These are phyloP conservation scores for Vigna nakashimae DNA, from an alignment of 306 rosid species.

Conservation along the genomic window DNA sequence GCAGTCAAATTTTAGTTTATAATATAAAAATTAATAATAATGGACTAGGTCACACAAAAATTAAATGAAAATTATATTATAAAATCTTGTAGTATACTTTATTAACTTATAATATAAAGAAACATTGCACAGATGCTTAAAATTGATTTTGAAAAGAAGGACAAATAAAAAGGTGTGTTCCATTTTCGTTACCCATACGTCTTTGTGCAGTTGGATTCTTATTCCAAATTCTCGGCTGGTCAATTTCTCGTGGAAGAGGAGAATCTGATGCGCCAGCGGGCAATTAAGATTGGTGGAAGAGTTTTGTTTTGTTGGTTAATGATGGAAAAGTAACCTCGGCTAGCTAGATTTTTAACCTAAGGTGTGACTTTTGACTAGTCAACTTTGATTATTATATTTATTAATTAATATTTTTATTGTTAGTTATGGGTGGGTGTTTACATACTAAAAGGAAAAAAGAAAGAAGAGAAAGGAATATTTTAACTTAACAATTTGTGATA, in stretches of 20 bases:
- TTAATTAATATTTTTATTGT: not conserved
- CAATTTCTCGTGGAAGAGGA: slow-evolving; percentile 42
- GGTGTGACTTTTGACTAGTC: slow-evolving; percentile 52
- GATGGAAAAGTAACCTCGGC: slow-evolving; percentile 14
- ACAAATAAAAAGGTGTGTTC: too few species aligned
- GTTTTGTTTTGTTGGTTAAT: slow-evolving; percentile 46
- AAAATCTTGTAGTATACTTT: too few species aligned
- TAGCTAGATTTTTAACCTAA: slow-evolving; percentile 31
- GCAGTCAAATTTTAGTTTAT: too few species aligned
- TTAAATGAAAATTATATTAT: too few species aligned
- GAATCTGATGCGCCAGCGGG: slow-evolving; percentile 32
- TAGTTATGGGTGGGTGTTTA: not conserved
- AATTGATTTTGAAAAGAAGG: too few species aligned
- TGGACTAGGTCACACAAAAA: too few species aligned
- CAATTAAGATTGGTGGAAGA: slow-evolving; percentile 6
- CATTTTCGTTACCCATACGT: slow-evolving; percentile 53
- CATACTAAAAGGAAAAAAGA: not conserved
- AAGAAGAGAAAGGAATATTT: not conserved
- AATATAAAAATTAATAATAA: too few species aligned
- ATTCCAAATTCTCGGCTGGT: slow-evolving; percentile 49
- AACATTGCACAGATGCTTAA: too few species aligned
- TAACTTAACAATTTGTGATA: slow-evolving; percentile 36
- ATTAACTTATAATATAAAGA: too few species aligned
- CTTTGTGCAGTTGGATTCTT: slow-evolving; percentile 44
- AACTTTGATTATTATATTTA: slow-evolving; percentile 1